A percentile compares a stretch with the other conserved stretches of the same genome.
These are phyloP conservation scores for Bremia lactucae DNA, from an alignment of 352 stramenopile species.

Conservation along the genomic window DNA sequence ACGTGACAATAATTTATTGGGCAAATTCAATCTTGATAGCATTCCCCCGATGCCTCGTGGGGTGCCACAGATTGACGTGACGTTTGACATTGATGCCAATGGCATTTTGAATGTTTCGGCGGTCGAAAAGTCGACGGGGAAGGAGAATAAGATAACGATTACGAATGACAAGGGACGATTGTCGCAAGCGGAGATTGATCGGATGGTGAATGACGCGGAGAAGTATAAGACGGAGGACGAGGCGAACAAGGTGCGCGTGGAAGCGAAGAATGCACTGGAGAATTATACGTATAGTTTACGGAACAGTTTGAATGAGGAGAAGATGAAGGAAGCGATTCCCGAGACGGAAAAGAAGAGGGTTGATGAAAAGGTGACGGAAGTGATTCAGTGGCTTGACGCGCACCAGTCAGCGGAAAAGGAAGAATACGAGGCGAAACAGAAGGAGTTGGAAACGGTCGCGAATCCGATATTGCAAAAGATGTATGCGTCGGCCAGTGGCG, in stretches of 20 bases:
- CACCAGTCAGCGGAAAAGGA: slow-evolving; percentile 96
- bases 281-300: slow-evolving; percentile 94
- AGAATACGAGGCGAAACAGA: slow-evolving; percentile 96
- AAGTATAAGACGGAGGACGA: slow-evolving; percentile 77
- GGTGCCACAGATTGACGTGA: slow-evolving; percentile 87
- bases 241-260: slow-evolving; percentile 94
- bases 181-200: slow-evolving; percentile 58
- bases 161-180: slow-evolving; percentile 61
- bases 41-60: slow-evolving; percentile 78
- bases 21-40: slow-evolving; percentile 86
- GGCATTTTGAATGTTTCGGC: slow-evolving; percentile 88
- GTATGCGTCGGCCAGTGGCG: too few species aligned
- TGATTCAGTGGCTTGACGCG: slow-evolving; percentile 98
- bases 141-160: slow-evolving; percentile 59
- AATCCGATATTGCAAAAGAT: slow-evolving; percentile 99
- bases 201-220: slow-evolving; percentile 56
- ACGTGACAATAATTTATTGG: slow-evolving; percentile 88
- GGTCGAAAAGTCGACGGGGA: slow-evolving; percentile 72
- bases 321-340: slow-evolving; percentile 93
- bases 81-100: slow-evolving; percentile 89
- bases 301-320: slow-evolving; percentile 90
- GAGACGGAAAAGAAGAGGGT: slow-evolving; percentile 89
- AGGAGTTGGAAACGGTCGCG: slow-evolving; percentile 96
- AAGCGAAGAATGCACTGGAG: slow-evolving; percentile 94
- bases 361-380: slow-evolving; percentile 91